Evolutionary conservation across 1,284 basidiomycete species (phyloP), one percentile per base, ranked within the genome.

Genomic region (Trametes versicolor): DNA sequence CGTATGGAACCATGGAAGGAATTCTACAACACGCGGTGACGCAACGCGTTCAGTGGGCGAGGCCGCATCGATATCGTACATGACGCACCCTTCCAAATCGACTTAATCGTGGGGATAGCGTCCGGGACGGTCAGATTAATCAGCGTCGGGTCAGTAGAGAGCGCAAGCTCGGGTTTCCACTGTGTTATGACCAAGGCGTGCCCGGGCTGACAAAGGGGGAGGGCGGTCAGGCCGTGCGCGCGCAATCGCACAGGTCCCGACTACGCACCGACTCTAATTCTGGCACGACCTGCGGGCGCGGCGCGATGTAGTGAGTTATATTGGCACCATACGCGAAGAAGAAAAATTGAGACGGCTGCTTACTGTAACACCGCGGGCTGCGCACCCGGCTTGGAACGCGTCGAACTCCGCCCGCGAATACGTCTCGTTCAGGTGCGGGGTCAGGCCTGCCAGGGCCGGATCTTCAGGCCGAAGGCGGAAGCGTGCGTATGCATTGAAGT

Each of bases 181-280:
- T 79, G 77, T 8, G 74, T 74, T 58, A 80, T 77, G 34, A 79
- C 77, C 52, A 79, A 68, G 4, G 78, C 76, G 66, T 79, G 78
- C 0, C 77, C 78, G 23, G 77, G 76, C 73, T 76, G 54, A 64
- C 57, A 50, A 56, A 63, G 52, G 9, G 19, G 23, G 9, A n/a
- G 23, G 36, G n/a, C 52, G 21, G 17, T 2, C 19, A 36, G 37
- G 10, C 37, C 10, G 37, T 50, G 19, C 41, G 17, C 17, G 15
- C 17, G 41, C 19, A 13, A 43, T 17, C 4, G 41, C 15, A 7
- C 41, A 19, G 4, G 17, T 32, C 4, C 19, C 41, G 41, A 23
- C 12, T 21, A 64, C 68, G 55, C 36, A 74, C 72, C 19, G 70
- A 71, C 65, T 80, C 78, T 32, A 80, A 66, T 69, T 80, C 79